A percentile compares a stretch with the other conserved stretches of the same genome.
Evolutionary conservation across 805 yeast genomes (phyloP).

Genomic region (Suhomyces canberraensis): DNA sequence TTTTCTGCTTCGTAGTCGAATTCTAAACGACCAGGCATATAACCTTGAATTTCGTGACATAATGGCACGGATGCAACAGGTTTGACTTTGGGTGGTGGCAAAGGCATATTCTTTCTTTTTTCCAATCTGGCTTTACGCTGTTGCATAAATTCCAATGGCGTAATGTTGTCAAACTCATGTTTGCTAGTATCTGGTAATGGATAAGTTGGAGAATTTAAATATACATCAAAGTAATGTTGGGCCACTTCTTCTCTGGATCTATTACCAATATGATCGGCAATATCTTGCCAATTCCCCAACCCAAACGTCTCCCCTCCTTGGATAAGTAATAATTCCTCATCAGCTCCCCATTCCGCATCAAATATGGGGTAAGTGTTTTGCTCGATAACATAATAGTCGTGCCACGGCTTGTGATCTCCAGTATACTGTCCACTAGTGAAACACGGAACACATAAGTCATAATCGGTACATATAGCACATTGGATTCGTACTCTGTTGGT

Average conservation of each 20-base stretch:
- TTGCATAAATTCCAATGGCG: constrained; percentile 67
- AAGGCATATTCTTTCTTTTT: constrained; percentile 62
- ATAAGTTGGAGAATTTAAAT: constrained; percentile 65
- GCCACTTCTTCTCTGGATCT: constrained; percentile 89
- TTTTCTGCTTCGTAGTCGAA: constrained; percentile 96
- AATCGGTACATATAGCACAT: constrained; percentile 91
- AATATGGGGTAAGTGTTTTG: constrained; percentile 94
- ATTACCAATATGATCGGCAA: constrained; percentile 94
- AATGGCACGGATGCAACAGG: constrained; percentile 91
- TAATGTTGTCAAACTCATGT: constrained; percentile 50
- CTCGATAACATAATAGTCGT: constrained; percentile 86
- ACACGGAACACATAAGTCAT: constrained; percentile 97
- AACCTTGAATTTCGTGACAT: constrained; percentile 96
- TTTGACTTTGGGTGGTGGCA: constrained; percentile 81
- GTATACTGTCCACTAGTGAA: constrained; percentile 80
- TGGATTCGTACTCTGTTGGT: constrained; percentile 86
- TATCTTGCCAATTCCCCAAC: constrained; percentile 95
- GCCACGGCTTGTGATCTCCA: constrained; percentile 90
- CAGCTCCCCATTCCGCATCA: constrained; percentile 95
- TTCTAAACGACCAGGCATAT: constrained; percentile 97
- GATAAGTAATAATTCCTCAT: constrained; percentile 83
- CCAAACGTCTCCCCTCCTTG: constrained; percentile 93
- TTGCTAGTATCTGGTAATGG: constrained; percentile 87
- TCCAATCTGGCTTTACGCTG: constrained; percentile 71
- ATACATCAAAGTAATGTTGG: constrained; percentile 71